Evolutionary conservation across 192 early-diverging fungal species (phyloP).

Genomic region (Coemansia sp.): DNA sequence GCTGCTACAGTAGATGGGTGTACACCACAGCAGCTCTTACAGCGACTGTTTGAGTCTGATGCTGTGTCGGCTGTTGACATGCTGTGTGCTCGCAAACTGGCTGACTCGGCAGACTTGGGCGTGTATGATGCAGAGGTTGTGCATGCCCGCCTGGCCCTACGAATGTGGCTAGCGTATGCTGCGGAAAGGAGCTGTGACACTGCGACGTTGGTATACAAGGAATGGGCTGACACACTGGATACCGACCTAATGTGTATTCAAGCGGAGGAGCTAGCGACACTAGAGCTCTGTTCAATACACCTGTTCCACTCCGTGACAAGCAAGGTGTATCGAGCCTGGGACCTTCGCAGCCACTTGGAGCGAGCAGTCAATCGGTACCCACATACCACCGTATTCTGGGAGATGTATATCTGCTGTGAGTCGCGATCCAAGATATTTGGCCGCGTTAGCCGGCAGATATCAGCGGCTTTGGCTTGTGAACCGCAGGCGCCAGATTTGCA

Average conservation of each 20-base stretch:
- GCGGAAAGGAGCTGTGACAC: constrained; percentile 1
- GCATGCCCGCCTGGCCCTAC: constrained; percentile 2
- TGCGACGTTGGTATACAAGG: not conserved
- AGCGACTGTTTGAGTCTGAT: constrained; percentile 1
- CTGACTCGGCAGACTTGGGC: not conserved
- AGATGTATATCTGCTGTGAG: constrained; percentile 27
- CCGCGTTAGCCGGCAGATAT: constrained; percentile 9
- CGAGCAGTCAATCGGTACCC: constrained; percentile 11
- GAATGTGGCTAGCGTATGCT: constrained; percentile 34
- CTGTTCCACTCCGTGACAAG: constrained; percentile 18
- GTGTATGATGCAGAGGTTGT: constrained; percentile 2
- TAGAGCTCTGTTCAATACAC: constrained; percentile 38
- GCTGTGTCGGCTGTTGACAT: not conserved
- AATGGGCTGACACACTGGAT: not conserved
- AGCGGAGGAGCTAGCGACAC: not conserved
- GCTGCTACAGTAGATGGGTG: not conserved
- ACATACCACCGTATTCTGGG: constrained; percentile 33
- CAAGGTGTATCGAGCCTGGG: constrained; percentile 21
- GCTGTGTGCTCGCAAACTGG: constrained; percentile 5
- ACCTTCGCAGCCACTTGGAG: constrained; percentile 30
- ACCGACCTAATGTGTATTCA: not conserved
- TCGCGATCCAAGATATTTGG: constrained; percentile 7
- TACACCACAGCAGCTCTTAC: constrained; percentile 8
- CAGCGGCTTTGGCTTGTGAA: not conserved
- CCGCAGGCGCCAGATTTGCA: not conserved